Conservation (phyloP, 1,284 basidiomycete genomes). For the Malassezia obtusa region DNA sequence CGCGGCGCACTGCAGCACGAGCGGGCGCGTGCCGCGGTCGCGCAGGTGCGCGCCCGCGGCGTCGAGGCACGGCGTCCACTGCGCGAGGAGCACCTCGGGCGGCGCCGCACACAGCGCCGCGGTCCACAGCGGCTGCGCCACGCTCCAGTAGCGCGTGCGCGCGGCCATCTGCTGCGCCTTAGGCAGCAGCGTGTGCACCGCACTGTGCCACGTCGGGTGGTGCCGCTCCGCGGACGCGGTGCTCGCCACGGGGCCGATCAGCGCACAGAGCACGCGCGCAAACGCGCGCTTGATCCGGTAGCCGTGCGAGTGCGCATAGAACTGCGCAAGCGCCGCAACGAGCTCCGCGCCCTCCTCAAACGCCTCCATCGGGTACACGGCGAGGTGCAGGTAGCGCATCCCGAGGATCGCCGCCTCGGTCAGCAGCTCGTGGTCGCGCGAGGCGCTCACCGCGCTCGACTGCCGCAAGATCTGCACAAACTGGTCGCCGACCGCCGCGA, state of each 20-base stretch:
- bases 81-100: slow-evolving; percentile 68
- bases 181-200: slow-evolving; percentile 72
- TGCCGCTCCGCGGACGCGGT: slow-evolving; percentile 93
- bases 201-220: slow-evolving; percentile 85
- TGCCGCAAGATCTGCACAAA: slow-evolving; percentile 39
- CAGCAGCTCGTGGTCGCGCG: slow-evolving; percentile 36
- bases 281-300: slow-evolving; percentile 72
- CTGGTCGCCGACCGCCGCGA: slow-evolving; percentile 37
- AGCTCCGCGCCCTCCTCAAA: slow-evolving; percentile 93
- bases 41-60: slow-evolving; percentile 64
- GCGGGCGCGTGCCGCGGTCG: slow-evolving; percentile 67
- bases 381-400: slow-evolving; percentile 39
- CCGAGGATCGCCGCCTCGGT: slow-evolving; percentile 37
- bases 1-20: slow-evolving; percentile 70
- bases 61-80: slow-evolving; percentile 59
- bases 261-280: slow-evolving; percentile 66
- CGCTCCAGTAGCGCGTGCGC: slow-evolving; percentile 82
- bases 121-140: slow-evolving; percentile 75
- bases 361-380: slow-evolving; percentile 70
- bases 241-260: slow-evolving; percentile 79
- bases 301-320: slow-evolving; percentile 76
- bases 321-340: slow-evolving; percentile 67
- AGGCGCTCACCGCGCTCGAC: slow-evolving; percentile 22
- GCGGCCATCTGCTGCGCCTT: slow-evolving; percentile 75
- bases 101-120: slow-evolving; percentile 78